Evolutionary conservation across 257 asterid species (phyloP).

Genomic region (Salvia miltiorrhiza): DNA sequence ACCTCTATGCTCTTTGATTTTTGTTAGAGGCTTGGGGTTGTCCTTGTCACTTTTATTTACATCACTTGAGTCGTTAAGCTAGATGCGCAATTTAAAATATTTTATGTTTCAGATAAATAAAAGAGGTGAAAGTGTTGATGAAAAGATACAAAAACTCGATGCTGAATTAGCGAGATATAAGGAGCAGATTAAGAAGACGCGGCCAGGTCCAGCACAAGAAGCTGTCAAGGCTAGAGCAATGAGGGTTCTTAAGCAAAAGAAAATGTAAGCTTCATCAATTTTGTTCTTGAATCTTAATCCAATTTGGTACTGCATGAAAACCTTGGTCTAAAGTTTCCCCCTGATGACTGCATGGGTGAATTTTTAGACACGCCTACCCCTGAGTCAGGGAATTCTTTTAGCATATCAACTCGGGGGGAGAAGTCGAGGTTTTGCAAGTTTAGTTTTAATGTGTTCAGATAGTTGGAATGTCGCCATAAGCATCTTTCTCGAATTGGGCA

Average conservation of each 20-base stretch:
- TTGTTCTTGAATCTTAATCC: background rate
- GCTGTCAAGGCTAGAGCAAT: constrained; percentile 97
- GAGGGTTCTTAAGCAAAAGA: constrained; percentile 95
- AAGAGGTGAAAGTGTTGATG: constrained; percentile 91
- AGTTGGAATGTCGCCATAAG: background rate
- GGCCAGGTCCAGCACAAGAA: constrained; percentile 99
- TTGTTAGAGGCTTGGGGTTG: background rate
- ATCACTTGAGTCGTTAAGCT: constrained; percentile 7
- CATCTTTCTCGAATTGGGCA: constrained; percentile 29
- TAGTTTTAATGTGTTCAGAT: background rate
- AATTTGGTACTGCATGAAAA: background rate
- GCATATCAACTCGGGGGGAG: background rate
- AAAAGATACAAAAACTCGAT: constrained; percentile 83
- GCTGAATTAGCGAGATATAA: constrained; percentile 68
- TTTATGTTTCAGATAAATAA: constrained; percentile 59
- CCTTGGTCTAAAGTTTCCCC: background rate
- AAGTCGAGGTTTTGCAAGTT: background rate
- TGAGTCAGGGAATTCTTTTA: background rate
- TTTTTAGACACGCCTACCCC: background rate
- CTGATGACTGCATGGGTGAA: background rate
- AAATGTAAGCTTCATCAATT: constrained; percentile 50
- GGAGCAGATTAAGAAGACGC: constrained; percentile 89
- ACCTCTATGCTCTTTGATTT: background rate
- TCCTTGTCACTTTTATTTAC: background rate
- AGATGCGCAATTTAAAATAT: background rate